phyloP scores from a whole-genome alignment of 176 grass and related monocot species.

The Avena eriantha region DNA sequence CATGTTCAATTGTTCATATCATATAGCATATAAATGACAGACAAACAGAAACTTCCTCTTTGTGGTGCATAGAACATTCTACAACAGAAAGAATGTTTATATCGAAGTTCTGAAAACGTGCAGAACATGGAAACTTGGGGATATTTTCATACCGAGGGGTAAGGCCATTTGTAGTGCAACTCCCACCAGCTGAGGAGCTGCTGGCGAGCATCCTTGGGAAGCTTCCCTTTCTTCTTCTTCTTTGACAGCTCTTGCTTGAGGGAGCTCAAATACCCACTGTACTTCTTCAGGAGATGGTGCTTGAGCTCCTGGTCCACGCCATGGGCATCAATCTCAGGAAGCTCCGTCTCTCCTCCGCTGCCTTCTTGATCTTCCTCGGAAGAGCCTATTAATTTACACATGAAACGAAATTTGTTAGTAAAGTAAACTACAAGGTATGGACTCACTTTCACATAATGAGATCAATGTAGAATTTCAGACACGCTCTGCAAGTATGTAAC shows the following conservation, averaged over 20 bases:
- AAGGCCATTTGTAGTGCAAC: constrained; percentile 97
- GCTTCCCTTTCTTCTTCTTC: constrained; percentile 99
- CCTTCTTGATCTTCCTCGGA: constrained; percentile 96
- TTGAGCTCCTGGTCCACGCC: constrained; percentile 91
- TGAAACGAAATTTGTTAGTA: constrained; percentile 25
- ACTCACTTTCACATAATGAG: neutral
- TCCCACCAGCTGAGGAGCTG: constrained; percentile 98
- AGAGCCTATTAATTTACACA: constrained; percentile 66
- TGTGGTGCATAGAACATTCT: neutral
- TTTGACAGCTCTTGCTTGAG: constrained; percentile 97
- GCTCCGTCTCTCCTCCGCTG: constrained; percentile 79
- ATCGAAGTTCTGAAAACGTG: neutral
- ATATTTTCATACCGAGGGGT: constrained; percentile 72
- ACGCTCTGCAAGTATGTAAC: neutral
- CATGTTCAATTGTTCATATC: no score
- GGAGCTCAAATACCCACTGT: constrained; percentile 96
- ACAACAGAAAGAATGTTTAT: neutral
- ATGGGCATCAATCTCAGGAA: constrained; percentile 79
- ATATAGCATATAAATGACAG: neutral
- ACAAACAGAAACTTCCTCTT: neutral
- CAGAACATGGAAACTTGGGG: neutral
- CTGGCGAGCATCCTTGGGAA: constrained; percentile 93
- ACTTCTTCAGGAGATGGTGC: constrained; percentile 96
- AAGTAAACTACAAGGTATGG: neutral
- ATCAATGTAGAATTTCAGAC: neutral